phyloP scores from a whole-genome alignment of 2,329 filamentous ascomycete genomes.

The Gyromitra esculenta region DNA sequence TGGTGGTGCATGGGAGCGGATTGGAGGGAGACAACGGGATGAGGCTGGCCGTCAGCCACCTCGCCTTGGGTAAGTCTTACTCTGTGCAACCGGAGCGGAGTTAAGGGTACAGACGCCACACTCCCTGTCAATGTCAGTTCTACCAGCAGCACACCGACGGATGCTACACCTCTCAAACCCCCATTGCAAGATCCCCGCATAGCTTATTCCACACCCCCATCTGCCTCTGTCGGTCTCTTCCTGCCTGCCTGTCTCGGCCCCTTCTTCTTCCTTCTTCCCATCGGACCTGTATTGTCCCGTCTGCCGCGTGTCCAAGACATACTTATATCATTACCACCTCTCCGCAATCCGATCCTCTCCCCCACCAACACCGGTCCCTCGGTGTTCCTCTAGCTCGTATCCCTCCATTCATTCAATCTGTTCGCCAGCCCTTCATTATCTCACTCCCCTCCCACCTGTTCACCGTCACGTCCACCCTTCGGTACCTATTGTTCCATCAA shows the following conservation, averaged over 20 bases:
- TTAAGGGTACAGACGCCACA: neutral
- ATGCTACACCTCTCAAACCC: constrained; percentile 1
- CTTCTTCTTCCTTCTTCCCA: constrained; percentile 1
- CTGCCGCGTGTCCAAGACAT: constrained; percentile 31
- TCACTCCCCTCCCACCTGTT: too few relatives aligned
- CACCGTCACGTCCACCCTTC: too few relatives aligned
- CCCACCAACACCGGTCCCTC: neutral
- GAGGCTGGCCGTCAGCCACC: neutral
- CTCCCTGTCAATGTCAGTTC: neutral
- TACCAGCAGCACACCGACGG: neutral
- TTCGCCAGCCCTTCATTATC: too few relatives aligned
- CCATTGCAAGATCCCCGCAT: neutral
- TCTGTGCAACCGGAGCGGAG: neutral
- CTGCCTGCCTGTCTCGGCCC: neutral
- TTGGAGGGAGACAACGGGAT: neutral
- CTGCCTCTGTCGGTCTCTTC: neutral
- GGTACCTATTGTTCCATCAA: constrained; percentile 14
- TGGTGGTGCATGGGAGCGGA: neutral
- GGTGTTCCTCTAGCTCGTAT: neutral
- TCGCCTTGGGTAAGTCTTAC: neutral
- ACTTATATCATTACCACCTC: constrained; percentile 18
- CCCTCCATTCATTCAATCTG: too few relatives aligned
- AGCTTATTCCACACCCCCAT: neutral
- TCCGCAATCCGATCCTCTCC: too few relatives aligned
- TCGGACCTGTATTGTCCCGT: constrained; percentile 19